These are phyloP conservation scores for Aspergillus novoparasiticus DNA, from an alignment of 2,329 filamentous ascomycete species.

Conservation along the genomic window DNA sequence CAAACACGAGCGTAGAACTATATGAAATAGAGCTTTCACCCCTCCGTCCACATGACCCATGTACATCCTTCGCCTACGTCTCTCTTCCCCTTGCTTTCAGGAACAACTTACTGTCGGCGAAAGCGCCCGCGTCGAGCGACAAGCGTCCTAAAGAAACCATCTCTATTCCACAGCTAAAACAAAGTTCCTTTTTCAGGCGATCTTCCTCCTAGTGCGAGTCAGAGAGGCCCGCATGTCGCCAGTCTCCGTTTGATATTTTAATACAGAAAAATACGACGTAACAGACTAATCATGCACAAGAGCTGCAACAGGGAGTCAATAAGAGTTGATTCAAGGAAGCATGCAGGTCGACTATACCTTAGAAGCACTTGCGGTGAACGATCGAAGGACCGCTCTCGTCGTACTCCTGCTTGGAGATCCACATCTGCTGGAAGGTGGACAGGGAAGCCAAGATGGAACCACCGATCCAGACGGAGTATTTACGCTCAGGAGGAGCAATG, in stretches of 20 bases:
- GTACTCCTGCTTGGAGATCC: conserved; percentile 99
- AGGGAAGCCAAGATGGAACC: conserved; percentile 99
- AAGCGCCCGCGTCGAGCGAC: conserved; percentile 22
- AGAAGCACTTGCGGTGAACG: conserved; percentile 99
- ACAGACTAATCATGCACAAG: conserved; percentile 32
- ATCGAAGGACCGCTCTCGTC: conserved; percentile 99
- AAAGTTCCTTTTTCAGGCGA: conserved; percentile 44
- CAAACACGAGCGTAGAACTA: conserved; percentile 28
- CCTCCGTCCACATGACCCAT: conserved; percentile 23
- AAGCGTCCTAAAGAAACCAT: conserved; percentile 32
- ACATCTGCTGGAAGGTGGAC: conserved; percentile 99
- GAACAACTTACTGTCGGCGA: conserved; percentile 22
- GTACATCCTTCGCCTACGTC: conserved; percentile 23
- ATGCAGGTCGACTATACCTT: conserved; percentile 57
- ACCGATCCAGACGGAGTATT: conserved; percentile 99
- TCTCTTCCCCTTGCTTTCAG: conserved; percentile 14
- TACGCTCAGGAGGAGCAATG: conserved; percentile 99
- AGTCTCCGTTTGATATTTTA: conserved; percentile 44
- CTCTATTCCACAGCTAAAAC: conserved; percentile 45
- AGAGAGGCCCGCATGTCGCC: conserved; percentile 41
- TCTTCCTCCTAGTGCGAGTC: conserved; percentile 43
- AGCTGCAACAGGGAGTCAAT: conserved; percentile 12
- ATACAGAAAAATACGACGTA: conserved; percentile 46
- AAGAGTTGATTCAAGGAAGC: neutral
- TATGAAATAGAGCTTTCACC: conserved; percentile 28